Evolutionary conservation across 768 basidiomycete species (phyloP), one percentile per base, ranked within the genome.

Genomic region (Suillus occidentalis): DNA sequence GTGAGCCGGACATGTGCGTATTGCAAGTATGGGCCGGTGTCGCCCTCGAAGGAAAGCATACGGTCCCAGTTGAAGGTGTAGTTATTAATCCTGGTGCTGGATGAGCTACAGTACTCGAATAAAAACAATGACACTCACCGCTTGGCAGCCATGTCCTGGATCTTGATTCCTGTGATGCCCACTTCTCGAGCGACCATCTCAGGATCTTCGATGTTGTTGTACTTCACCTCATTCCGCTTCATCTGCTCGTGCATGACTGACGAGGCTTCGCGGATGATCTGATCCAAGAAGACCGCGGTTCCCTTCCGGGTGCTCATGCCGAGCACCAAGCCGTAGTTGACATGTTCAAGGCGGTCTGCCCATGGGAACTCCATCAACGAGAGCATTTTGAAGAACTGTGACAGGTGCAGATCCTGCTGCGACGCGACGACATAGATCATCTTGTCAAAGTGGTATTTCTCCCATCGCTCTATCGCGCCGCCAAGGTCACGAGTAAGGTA

Each of bases 281-380:
- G 87, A 71, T 97, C 89, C 37, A 99, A 80, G 85, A 98, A 98
- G 59, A 97, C 95, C 53, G 93, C 96, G 0, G 94, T 98, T 42
- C 95, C 95, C 77, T 89, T 94, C 39, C 92, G 86, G 28, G 93
- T 94, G 76, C 89, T 95, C 97, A 99, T 99, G 64, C 97, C 97
- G 62, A 87, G 89, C 25, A 99, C 95, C 66, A 97, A 80, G 20
- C 94, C 93, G 70, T 91, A 95, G 79, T 95, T 97, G 77, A 98
- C 81, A 76, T 98, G 97, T 73, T 92, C 83, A 52, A 98, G 84
- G 42, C 79, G 80, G 66, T 86, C 82, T 1, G 96, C 95, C 91
- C 92, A 98, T 0, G 89, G 86, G 79, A 91, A 91, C 5, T 86
- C 87, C 92, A 99, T 95, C 45, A 97, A 83, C 65, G 92, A 84